Conservation (phyloP, 2,329 filamentous ascomycete genomes). For the Alternaria brassicae region DNA sequence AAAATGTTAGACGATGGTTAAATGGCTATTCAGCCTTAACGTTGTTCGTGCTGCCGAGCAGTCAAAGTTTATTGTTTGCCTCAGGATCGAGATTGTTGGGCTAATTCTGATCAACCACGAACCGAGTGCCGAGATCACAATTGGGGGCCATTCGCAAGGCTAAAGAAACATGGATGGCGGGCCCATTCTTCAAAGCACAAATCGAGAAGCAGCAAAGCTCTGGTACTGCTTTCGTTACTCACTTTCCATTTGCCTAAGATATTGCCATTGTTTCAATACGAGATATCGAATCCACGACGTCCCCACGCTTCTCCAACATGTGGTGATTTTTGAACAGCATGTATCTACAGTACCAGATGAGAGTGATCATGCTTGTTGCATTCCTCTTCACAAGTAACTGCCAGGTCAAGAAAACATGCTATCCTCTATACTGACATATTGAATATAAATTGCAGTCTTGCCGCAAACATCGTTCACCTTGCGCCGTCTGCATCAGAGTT, state of each 20-base stretch:
- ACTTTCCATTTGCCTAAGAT: not conserved
- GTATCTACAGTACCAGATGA: not conserved
- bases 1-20: not conserved
- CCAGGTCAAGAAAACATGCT: too few species aligned
- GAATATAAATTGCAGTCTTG: not conserved
- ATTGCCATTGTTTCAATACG: not conserved
- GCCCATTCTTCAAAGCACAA: not conserved
- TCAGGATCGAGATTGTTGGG: not conserved
- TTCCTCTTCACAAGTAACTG: not conserved
- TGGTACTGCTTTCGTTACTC: too few species aligned
- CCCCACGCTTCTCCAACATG: not conserved
- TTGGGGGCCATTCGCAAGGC: conserved; percentile 2
- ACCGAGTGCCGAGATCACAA: not conserved
- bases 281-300: not conserved
- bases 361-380: not conserved
- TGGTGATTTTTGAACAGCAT: not conserved
- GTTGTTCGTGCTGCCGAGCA: not conserved
- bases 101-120: not conserved
- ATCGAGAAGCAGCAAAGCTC: too few species aligned
- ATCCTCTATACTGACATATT: not conserved
- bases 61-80: not conserved
- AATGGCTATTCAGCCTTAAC: not conserved
- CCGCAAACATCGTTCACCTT: not conserved
- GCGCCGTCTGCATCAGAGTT: not conserved
- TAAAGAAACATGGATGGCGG: not conserved